Evolutionary conservation across 1,139 yeast genomes (phyloP), one percentile per base, ranked within the genome.

Genomic region (Zygosaccharomyces sapae): DNA sequence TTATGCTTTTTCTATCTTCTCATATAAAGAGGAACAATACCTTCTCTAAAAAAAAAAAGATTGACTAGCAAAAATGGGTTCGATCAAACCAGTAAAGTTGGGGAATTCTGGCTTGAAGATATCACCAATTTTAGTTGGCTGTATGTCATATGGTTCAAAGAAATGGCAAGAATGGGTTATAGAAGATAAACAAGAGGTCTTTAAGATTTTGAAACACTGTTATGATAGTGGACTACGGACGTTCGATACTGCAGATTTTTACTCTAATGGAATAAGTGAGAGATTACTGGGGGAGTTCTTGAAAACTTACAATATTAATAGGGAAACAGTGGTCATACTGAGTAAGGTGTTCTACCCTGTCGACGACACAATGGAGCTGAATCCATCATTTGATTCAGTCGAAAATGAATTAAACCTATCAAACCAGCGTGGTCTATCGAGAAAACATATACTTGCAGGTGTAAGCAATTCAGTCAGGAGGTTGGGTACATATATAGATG

Each of bases 391-490:
- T 20, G 41, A 12, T 18, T 7, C 6, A 51, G 33, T 43, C 60
- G 12, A 54, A 58, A 16, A 1, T 4, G 43, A 45, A 5, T 33
- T 52, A 24, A 64, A 61, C 6, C 52, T 59, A 33, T 40, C 58
- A 16, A 70, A 70, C 44, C 53, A 55, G 8, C 42, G 57, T 38
- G 79, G 79, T 0, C 59, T 73, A 33, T 73, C 78, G 1, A 62
- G 80, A 53, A 75, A 73, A 53, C 77, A 75, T 55, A 72, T 77
- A n/a, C 48, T 76, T 30, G 77, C 73, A n/a, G 77, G 76, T 2
- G 74, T 63, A 9, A 57, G 68, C 27, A 10, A 10, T 19, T 73
- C 75, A 0, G 69, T 67, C 31, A 65, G 66, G 49, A 67, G 80
- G 61, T 59, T 77, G 51, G 80, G 80, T 3, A 75, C 80, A 1